Percentiles rank a stretch among this genome's conserved stretches.
These are phyloP conservation scores for Albugo laibachii DNA, from an alignment of 352 stramenopile species.

Conservation along the genomic window DNA sequence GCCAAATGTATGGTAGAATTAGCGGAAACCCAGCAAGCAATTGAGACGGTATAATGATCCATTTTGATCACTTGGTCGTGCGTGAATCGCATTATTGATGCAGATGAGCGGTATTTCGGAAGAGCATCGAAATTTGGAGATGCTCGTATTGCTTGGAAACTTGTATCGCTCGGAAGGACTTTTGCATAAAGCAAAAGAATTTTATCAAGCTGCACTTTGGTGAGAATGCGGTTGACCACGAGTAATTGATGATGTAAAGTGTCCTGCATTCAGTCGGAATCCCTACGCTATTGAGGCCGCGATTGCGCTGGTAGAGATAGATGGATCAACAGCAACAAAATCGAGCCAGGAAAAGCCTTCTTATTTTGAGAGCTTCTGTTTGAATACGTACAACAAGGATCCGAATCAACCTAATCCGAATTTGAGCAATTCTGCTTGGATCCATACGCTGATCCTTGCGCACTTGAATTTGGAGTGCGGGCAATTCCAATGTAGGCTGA, in stretches of 20 bases:
- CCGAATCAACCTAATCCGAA: no score
- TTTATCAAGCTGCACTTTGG: slow-evolving; percentile 25
- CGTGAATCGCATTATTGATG: not conserved
- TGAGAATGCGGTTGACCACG: slow-evolving; percentile 1
- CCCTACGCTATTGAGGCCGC: slow-evolving; percentile 65
- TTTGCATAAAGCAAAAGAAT: slow-evolving; percentile 36
- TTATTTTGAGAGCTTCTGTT: no score
- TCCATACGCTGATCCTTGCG: not conserved
- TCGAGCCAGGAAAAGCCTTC: slow-evolving; percentile 1
- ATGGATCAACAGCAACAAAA: slow-evolving; percentile 18
- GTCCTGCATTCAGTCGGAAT: slow-evolving; percentile 15
- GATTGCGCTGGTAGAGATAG: slow-evolving; percentile 39
- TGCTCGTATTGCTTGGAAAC: slow-evolving; percentile 47
- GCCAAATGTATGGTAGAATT: slow-evolving; percentile 47
- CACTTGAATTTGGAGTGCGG: slow-evolving; percentile 1
- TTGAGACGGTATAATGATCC: slow-evolving; percentile 23
- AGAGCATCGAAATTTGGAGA: slow-evolving; percentile 18
- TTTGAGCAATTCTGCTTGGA: no score
- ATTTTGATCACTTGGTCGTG: not conserved
- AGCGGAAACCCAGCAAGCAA: slow-evolving; percentile 26
- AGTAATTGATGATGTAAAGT: not conserved
- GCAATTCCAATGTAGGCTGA: slow-evolving; percentile 10
- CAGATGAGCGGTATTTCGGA: slow-evolving; percentile 32
- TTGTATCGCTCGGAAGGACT: slow-evolving; percentile 39
- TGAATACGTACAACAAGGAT: no score